Evolutionary conservation across 306 rosid genomes (phyloP).

Genomic region (Myrica gale): DNA sequence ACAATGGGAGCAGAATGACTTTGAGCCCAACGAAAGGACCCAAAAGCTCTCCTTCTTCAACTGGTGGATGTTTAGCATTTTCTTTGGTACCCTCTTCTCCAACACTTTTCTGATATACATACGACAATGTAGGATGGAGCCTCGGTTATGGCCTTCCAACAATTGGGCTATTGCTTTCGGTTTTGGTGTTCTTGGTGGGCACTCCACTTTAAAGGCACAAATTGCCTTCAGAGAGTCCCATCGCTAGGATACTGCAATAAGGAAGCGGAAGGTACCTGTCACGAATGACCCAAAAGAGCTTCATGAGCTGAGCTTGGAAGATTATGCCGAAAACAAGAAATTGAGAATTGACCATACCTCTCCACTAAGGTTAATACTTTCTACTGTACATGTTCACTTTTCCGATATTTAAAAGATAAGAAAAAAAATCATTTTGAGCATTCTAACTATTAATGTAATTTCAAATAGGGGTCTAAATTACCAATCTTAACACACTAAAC

Average conservation of each 20-base stretch:
- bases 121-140: slow-evolving; percentile 68
- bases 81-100: slow-evolving; percentile 69
- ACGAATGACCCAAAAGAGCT: slow-evolving; percentile 65
- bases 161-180: slow-evolving; percentile 52
- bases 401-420: not conserved
- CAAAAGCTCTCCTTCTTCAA: slow-evolving; percentile 75
- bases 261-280: slow-evolving; percentile 46
- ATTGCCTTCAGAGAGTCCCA: slow-evolving; percentile 71
- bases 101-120: slow-evolving; percentile 64
- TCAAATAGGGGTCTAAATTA: no score
- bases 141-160: slow-evolving; percentile 87
- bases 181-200: slow-evolving; percentile 62
- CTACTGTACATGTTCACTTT: not conserved
- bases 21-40: slow-evolving; percentile 57
- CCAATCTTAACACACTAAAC: no score
- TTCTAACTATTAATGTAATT: no score
- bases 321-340: slow-evolving; percentile 36
- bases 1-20: slow-evolving; percentile 91
- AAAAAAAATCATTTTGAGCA: no score
- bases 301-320: slow-evolving; percentile 56
- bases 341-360: slow-evolving; percentile 47
- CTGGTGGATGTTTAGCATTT: slow-evolving; percentile 80
- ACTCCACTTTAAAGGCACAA: slow-evolving; percentile 68
- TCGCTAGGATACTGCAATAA: slow-evolving; percentile 51
- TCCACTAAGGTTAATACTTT: slow-evolving; percentile 49